Evolutionary conservation across 257 asterid genomes (phyloP).

Genomic region (Thymus mandschuricus): DNA sequence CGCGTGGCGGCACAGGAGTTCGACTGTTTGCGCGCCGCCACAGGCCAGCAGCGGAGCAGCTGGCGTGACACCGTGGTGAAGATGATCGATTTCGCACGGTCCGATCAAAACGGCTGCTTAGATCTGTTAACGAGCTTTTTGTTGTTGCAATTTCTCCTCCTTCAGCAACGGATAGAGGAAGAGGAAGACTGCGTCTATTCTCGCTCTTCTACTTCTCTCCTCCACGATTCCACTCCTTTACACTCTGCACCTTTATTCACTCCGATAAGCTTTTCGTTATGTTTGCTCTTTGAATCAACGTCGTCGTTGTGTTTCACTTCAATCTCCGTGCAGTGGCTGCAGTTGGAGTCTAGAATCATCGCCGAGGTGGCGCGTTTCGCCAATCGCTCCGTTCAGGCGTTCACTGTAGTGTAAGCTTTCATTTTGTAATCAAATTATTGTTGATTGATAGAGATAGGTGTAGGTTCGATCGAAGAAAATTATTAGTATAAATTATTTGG

Average conservation of each 20-base stretch:
- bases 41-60: constrained; percentile 28
- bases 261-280: constrained; percentile 8
- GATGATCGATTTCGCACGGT: constrained; percentile 35
- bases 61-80: constrained; percentile 43
- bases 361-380: neutral
- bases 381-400: constrained; percentile 16
- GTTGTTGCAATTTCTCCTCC: no score
- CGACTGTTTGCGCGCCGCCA: constrained; percentile 31
- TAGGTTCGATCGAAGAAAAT: no score
- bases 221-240: constrained; percentile 12
- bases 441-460: no score
- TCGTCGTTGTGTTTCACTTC: neutral
- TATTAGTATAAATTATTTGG: no score
- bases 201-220: constrained; percentile 13
- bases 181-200: constrained; percentile 31
- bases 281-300: constrained; percentile 7
- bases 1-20: constrained; percentile 46
- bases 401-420: neutral
- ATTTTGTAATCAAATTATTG: neutral
- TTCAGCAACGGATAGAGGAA: neutral
- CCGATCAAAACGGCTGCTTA: constrained; percentile 12
- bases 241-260: constrained; percentile 14
- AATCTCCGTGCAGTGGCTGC: no score
- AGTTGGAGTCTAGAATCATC: neutral
- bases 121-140: neutral